These are phyloP conservation scores for Chaetothyriales sp. DNA, from an alignment of 2,329 filamentous ascomycete genomes.

Conservation along the genomic window DNA sequence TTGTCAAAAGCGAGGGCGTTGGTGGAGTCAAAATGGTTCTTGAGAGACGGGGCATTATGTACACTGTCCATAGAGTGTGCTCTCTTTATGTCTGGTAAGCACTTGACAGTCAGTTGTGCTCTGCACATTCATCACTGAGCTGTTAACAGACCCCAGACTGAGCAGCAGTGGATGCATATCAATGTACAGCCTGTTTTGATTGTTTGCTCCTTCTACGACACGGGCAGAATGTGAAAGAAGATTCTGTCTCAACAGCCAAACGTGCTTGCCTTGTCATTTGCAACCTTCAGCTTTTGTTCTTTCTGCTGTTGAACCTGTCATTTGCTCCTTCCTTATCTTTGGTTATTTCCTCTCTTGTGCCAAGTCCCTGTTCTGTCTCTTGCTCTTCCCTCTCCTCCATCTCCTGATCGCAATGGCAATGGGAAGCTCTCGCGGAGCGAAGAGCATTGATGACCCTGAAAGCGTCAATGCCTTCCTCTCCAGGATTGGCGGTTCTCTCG, in stretches of 20 bases:
- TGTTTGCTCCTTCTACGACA: neutral
- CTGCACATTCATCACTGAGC: neutral
- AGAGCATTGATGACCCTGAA: neutral
- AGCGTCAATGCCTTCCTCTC: slow-evolving; percentile 1
- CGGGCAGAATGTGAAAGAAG: neutral
- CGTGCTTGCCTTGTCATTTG: neutral
- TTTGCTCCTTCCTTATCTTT: neutral
- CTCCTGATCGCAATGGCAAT: neutral
- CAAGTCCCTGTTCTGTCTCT: neutral
- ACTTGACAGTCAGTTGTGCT: neutral
- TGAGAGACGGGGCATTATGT: neutral
- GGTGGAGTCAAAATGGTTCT: neutral
- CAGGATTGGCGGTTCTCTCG: neutral
- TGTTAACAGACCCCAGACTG: too few species aligned
- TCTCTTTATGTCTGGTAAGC: too few species aligned
- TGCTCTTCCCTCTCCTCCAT: neutral
- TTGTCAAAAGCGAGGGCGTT: slow-evolving; percentile 10
- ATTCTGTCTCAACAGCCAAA: neutral
- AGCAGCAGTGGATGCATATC: neutral
- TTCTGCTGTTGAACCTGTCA: neutral
- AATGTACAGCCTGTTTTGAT: neutral
- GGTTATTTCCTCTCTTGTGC: neutral
- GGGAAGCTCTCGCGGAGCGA: neutral
- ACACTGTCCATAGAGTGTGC: neutral
- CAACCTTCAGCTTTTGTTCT: neutral